Evolutionary conservation across 139 green algal genomes (phyloP).

Genomic region (Chlamydomonas sp.): DNA sequence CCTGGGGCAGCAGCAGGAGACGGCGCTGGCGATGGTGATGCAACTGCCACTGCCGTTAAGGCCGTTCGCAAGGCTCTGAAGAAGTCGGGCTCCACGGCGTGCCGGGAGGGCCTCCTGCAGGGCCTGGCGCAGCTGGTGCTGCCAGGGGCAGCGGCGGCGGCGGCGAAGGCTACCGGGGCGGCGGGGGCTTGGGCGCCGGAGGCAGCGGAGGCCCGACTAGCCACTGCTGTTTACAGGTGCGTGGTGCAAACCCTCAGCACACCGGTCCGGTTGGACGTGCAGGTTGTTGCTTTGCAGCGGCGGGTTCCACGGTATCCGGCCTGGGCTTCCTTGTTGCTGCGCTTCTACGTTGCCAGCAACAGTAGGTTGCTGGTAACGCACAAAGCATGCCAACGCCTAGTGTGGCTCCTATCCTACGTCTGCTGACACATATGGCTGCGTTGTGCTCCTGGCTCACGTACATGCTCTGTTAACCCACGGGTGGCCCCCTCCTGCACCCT

Average conservation of each 20-base stretch:
- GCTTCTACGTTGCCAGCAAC: too few relatives aligned
- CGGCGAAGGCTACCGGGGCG: background rate
- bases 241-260: background rate
- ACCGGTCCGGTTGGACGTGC: too few relatives aligned
- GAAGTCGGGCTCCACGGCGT: background rate
- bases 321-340: too few relatives aligned
- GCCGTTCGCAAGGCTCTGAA: constrained; percentile 27
- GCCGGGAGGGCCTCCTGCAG: background rate
- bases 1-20: background rate
- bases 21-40: background rate
- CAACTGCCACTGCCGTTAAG: background rate
- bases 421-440: too few relatives aligned
- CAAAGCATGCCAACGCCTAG: too few relatives aligned
- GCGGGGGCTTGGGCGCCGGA: background rate
- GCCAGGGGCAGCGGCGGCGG: background rate
- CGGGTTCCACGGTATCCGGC: too few relatives aligned
- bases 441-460: too few relatives aligned
- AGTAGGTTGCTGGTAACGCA: too few relatives aligned
- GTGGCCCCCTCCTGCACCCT: too few relatives aligned
- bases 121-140: constrained; percentile 17
- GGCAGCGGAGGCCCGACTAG: background rate
- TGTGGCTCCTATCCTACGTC: too few relatives aligned
- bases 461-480: too few relatives aligned
- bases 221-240: background rate
- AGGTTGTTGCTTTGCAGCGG: too few relatives aligned